A percentile compares a stretch with the other conserved stretches of the same genome.
These are phyloP conservation scores for Naumovozyma castellii DNA, from an alignment of 805 yeast species.

Conservation along the genomic window DNA sequence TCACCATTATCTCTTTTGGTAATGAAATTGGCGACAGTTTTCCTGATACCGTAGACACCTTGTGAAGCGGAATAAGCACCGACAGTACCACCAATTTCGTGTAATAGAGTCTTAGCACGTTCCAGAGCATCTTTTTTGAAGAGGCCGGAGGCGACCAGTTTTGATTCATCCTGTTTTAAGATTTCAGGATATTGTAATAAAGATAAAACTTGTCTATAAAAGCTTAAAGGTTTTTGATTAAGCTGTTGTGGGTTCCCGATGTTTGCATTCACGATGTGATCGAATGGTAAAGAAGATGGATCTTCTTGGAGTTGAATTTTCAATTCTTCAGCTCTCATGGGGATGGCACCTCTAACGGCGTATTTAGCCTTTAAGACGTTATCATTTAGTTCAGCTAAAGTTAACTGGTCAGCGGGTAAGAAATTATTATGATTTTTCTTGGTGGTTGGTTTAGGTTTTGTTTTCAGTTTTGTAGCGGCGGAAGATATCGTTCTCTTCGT, in stretches of 20 bases:
- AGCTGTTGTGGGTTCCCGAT: conserved; percentile 98
- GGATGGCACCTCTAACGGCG: conserved; percentile 92
- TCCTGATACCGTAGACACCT: conserved; percentile 65
- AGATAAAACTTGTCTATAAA: conserved; percentile 85
- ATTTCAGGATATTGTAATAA: conserved; percentile 77
- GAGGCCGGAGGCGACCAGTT: conserved; percentile 14
- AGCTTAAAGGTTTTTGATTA: conserved; percentile 90
- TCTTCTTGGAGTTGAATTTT: conserved; percentile 43
- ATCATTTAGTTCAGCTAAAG: conserved; percentile 52
- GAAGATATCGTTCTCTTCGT: not conserved
- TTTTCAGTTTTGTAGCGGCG: not conserved
- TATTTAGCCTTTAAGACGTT: conserved; percentile 78
- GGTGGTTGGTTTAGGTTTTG: conserved; percentile 1
- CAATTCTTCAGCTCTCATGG: conserved; percentile 86
- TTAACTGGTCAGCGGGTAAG: conserved; percentile 31
- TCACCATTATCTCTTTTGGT: conserved; percentile 69
- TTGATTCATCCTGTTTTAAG: conserved; percentile 29
- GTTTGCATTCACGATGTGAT: conserved; percentile 74
- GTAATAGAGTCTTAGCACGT: conserved; percentile 56
- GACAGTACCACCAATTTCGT: conserved; percentile 59
- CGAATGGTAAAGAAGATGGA: conserved; percentile 64
- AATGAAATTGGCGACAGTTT: conserved; percentile 76
- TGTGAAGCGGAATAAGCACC: conserved; percentile 96
- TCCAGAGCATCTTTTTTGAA: conserved; percentile 59
- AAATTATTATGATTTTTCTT: conserved; percentile 6